These are phyloP conservation scores for Tetragonia tetragonoides DNA, from an alignment of 148 eudicot species.

Conservation along the genomic window DNA sequence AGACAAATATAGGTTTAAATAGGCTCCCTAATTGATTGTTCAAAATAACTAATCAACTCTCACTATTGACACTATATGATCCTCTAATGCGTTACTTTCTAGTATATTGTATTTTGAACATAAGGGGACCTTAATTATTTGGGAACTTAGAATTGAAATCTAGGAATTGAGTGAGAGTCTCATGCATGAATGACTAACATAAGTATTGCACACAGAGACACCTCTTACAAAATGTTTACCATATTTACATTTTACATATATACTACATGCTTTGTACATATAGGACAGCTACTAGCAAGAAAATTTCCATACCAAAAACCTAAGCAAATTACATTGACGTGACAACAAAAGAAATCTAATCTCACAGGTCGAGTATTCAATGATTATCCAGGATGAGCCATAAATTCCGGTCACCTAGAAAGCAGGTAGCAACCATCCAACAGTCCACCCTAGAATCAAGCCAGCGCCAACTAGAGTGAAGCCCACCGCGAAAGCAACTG, in stretches of 20 bases:
- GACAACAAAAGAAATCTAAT: slow-evolving; percentile 12
- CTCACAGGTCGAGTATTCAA: slow-evolving; percentile 12
- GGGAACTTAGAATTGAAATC: too few relatives aligned
- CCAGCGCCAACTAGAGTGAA: slow-evolving; percentile 87
- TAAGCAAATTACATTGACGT: slow-evolving; percentile 11
- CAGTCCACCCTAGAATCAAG: slow-evolving; percentile 88
- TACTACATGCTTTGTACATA: not conserved
- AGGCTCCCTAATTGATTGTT: too few relatives aligned
- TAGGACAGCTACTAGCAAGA: slow-evolving; percentile 11
- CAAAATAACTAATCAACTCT: too few relatives aligned
- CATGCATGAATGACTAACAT: too few relatives aligned
- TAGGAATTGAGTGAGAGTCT: not conserved
- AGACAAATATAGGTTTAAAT: too few relatives aligned
- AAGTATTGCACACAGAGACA: not conserved
- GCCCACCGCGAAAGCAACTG: slow-evolving; percentile 76
- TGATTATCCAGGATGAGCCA: not conserved
- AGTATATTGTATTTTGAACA: too few relatives aligned
- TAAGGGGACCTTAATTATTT: too few relatives aligned
- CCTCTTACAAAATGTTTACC: slow-evolving; percentile 16
- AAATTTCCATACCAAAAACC: slow-evolving; percentile 1
- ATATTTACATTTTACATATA: slow-evolving; percentile 14
- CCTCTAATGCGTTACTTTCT: too few relatives aligned
- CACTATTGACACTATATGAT: too few relatives aligned
- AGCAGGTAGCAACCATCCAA: slow-evolving; percentile 69
- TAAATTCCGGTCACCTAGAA: slow-evolving; percentile 21